phyloP scores from a whole-genome alignment of 2,329 filamentous ascomycete species.

The Neofusicoccum sp. region DNA sequence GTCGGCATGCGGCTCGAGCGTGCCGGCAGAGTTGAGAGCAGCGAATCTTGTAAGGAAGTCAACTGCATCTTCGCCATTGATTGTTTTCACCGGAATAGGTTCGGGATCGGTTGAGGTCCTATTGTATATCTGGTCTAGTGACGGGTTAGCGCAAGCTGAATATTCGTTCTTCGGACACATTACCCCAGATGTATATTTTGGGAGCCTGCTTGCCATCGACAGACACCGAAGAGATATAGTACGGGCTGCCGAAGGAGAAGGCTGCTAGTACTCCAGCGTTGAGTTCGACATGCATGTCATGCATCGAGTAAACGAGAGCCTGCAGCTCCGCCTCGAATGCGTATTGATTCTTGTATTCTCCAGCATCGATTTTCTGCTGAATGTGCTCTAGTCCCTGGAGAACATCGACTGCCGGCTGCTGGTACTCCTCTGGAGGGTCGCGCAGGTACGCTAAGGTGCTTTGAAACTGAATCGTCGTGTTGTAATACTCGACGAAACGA shows the following conservation, averaged over 20 bases:
- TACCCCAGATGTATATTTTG: slow-evolving; percentile 36
- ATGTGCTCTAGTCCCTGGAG: slow-evolving; percentile 33
- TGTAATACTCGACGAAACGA: slow-evolving; percentile 49
- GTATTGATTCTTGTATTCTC: slow-evolving; percentile 41
- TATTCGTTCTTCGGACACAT: slow-evolving; percentile 21
- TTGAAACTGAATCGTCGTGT: slow-evolving; percentile 50
- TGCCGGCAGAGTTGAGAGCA: slow-evolving; percentile 37
- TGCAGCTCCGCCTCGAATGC: slow-evolving; percentile 43
- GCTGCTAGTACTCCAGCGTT: slow-evolving; percentile 32
- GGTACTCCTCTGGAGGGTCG: slow-evolving; percentile 44
- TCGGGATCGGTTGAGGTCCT: neutral
- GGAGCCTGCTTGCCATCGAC: slow-evolving; percentile 31
- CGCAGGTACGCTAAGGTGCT: slow-evolving; percentile 47
- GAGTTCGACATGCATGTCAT: slow-evolving; percentile 38
- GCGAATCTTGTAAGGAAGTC: slow-evolving; percentile 30
- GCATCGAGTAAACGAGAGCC: slow-evolving; percentile 31
- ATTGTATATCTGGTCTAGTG: slow-evolving; percentile 24
- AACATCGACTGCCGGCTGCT: slow-evolving; percentile 44
- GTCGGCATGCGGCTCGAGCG: slow-evolving; percentile 45
- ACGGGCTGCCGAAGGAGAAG: slow-evolving; percentile 31
- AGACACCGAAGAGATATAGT: slow-evolving; percentile 31
- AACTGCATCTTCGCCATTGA: slow-evolving; percentile 33
- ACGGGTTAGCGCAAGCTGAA: neutral
- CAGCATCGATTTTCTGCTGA: slow-evolving; percentile 28
- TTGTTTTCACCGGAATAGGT: slow-evolving; percentile 28